Percentiles rank a stretch among this genome's conserved stretches.
These are phyloP conservation scores for Diaporthe aspalathi DNA, from an alignment of 2,329 filamentous ascomycete species.

Conservation along the genomic window DNA sequence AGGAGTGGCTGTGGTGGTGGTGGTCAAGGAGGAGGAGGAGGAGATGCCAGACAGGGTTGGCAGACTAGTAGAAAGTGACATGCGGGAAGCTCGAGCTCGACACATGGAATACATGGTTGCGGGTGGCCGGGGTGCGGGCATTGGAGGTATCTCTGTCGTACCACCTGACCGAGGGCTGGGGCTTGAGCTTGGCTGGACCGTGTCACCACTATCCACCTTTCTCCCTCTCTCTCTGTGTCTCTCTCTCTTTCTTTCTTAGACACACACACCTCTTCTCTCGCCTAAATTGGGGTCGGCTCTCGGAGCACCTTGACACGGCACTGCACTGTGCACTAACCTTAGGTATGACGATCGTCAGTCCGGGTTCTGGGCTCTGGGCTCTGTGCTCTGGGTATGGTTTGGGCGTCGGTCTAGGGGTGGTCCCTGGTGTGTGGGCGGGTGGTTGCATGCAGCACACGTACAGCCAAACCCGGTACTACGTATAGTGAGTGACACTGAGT, in stretches of 20 bases:
- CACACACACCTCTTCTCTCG: neutral
- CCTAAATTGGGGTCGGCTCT: neutral
- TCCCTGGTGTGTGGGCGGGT: conserved; percentile 16
- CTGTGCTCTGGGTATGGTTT: neutral
- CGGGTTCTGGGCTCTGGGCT: neutral
- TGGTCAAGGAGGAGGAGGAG: neutral
- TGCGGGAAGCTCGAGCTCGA: conserved; percentile 21
- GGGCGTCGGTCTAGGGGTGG: conserved; percentile 3
- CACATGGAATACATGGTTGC: conserved; percentile 26
- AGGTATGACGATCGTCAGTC: conserved; percentile 13
- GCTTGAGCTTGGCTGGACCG: conserved; percentile 2
- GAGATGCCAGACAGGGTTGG: conserved; percentile 13
- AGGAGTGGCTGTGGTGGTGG: neutral
- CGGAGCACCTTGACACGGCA: neutral
- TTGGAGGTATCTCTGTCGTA: too few species aligned
- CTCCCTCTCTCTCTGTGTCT: too few species aligned
- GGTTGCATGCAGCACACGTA: conserved; percentile 15
- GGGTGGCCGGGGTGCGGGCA: neutral
- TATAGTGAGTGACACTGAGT: neutral
- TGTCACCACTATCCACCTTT: neutral
- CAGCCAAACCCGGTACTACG: too few species aligned
- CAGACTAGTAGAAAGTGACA: conserved; percentile 1
- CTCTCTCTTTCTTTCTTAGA: too few species aligned
- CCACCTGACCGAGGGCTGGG: neutral
- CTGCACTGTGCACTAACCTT: neutral